Evolutionary conservation across 441 rosid species (phyloP).

Genomic region (Lepidium campestre): DNA sequence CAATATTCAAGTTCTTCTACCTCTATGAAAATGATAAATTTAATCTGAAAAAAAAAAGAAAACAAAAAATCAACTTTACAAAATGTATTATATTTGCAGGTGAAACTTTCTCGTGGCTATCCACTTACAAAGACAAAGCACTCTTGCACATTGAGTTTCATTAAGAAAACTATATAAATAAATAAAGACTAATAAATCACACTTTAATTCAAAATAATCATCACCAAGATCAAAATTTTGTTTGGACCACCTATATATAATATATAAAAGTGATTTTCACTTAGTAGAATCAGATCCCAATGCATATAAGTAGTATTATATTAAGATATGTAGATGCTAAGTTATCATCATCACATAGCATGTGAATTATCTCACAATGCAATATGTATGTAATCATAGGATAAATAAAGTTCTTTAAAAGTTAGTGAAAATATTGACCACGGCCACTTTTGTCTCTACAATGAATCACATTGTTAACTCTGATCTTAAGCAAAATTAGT

Average conservation of each 20-base stretch:
- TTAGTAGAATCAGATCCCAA: conserved; percentile 21
- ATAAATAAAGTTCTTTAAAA: background rate
- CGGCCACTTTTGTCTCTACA: background rate
- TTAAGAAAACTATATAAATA: background rate
- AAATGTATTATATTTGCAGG: background rate
- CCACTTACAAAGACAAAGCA: conserved; percentile 21
- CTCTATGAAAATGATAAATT: background rate
- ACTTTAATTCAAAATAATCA: conserved; percentile 10
- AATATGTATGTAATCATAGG: conserved; percentile 17
- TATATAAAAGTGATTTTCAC: background rate
- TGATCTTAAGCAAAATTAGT: too few relatives aligned
- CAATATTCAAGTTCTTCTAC: background rate
- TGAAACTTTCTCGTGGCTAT: conserved; percentile 27
- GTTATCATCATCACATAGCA: conserved; percentile 25
- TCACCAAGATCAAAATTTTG: conserved; percentile 21
- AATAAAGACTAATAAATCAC: background rate
- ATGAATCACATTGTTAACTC: too few relatives aligned
- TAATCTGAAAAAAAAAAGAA: background rate
- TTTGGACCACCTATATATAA: conserved; percentile 25
- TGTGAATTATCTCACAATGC: background rate
- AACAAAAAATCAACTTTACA: background rate
- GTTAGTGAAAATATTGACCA: background rate
- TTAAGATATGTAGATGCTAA: conserved; percentile 19
- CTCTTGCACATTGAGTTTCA: conserved; percentile 12
- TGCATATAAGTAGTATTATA: background rate